A percentile compares a stretch with the other conserved stretches of the same genome.
Conservation (phyloP, 2,329 filamentous ascomycete species). For the Fusarium pseudograminearum region DNA sequence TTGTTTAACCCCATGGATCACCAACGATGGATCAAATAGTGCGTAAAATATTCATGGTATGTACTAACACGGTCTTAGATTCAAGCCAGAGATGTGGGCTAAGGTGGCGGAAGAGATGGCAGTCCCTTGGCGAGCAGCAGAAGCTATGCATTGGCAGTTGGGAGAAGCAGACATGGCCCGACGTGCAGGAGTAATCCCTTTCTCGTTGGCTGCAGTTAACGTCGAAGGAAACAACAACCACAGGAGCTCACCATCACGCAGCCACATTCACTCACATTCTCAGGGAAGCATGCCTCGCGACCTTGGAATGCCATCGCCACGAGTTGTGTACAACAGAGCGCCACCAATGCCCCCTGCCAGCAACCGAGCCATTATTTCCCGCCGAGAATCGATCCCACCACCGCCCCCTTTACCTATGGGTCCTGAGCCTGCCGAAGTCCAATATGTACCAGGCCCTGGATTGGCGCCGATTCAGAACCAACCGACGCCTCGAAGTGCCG, state of each 20-base stretch:
- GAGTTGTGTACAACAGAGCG: conserved; percentile 56
- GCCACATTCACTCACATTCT: conserved; percentile 59
- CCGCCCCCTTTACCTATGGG: conserved; percentile 48
- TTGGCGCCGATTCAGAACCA: conserved; percentile 67
- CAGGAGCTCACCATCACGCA: conserved; percentile 55
- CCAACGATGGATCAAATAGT: not conserved
- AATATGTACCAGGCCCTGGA: conserved; percentile 55
- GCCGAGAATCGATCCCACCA: conserved; percentile 57
- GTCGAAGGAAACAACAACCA: conserved; percentile 57
- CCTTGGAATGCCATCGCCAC: conserved; percentile 56
- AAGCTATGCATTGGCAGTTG: conserved; percentile 98
- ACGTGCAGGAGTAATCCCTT: conserved; percentile 89
- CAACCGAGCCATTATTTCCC: conserved; percentile 54
- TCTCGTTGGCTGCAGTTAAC: conserved; percentile 73
- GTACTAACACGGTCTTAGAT: conserved; percentile 66
- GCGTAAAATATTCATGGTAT: not conserved
- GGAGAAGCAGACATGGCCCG: conserved; percentile 94
- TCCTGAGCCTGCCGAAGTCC: conserved; percentile 50
- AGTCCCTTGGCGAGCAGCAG: conserved; percentile 93
- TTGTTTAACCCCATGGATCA: not conserved
- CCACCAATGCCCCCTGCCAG: conserved; percentile 48
- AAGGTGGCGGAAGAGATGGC: conserved; percentile 95
- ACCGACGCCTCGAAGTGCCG: conserved; percentile 55
- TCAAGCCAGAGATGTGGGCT: conserved; percentile 98
- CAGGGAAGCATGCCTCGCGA: conserved; percentile 61